Evolutionary conservation across 1,139 yeast species (phyloP).

Genomic region (Taphrina populina): DNA sequence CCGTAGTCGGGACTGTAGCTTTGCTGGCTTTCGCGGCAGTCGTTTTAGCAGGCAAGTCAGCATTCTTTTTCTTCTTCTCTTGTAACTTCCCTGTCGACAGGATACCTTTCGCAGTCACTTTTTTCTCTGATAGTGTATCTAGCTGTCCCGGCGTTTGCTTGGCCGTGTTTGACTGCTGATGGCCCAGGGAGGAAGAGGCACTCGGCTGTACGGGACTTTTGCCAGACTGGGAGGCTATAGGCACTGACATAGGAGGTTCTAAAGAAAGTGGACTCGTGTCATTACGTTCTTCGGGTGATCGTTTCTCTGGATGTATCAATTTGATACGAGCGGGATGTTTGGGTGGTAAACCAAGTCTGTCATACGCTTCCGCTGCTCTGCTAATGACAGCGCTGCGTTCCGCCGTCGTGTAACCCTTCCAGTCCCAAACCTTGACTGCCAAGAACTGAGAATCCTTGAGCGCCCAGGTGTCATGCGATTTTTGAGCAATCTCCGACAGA

Average conservation of each 20-base stretch:
- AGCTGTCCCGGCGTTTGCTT: too few species aligned
- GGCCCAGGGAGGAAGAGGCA: too few species aligned
- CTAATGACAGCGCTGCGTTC: slow-evolving; percentile 44
- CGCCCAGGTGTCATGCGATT: slow-evolving; percentile 11
- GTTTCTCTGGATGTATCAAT: slow-evolving; percentile 30
- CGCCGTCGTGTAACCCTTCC: slow-evolving; percentile 43
- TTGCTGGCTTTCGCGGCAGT: slow-evolving; percentile 4
- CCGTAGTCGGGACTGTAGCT: too few species aligned
- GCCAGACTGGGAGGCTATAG: too few species aligned
- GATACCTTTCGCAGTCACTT: slow-evolving; percentile 11
- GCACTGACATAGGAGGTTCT: slow-evolving; percentile 15
- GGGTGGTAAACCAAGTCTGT: slow-evolving; percentile 41
- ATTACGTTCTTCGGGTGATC: slow-evolving; percentile 8
- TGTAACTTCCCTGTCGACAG: slow-evolving; percentile 11
- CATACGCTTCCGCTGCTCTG: slow-evolving; percentile 43
- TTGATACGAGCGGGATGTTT: slow-evolving; percentile 1
- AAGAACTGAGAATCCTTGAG: slow-evolving; percentile 43
- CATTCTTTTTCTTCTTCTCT: slow-evolving; percentile 2
- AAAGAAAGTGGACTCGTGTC: slow-evolving; percentile 24
- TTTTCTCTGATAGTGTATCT: slow-evolving; percentile 1
- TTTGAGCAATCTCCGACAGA: slow-evolving; percentile 19
- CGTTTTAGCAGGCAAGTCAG: background rate
- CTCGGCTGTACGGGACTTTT: too few species aligned
- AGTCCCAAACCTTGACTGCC: slow-evolving; percentile 46
- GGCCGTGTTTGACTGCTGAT: too few species aligned